Evolutionary conservation across 805 yeast species (phyloP), one percentile per base, ranked within the genome.

Genomic region (Ogataea angusta): DNA sequence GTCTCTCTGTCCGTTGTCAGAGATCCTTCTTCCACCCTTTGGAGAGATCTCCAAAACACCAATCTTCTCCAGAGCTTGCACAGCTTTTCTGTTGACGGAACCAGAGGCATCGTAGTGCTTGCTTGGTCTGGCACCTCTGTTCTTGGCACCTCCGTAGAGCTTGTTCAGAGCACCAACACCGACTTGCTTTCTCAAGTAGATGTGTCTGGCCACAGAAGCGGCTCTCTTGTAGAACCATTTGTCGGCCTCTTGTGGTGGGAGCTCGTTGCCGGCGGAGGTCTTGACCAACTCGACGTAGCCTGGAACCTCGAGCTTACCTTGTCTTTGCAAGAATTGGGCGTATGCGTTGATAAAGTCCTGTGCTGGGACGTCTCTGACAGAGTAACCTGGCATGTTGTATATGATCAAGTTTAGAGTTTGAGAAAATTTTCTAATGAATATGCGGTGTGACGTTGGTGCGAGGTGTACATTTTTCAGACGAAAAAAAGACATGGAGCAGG

Each of bases 311-410:
- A 93, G 84, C 77, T 89, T 90, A 82, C 98, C 99, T 81, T 95
- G 99, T 78, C 98, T 89, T 82, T 93, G 98, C 77, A 93, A 86
- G 87, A 93, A 93, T 72, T 86, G 86, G 67, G 99, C 98, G 82
- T 93, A 93, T 76, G 98, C 96, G 81, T 88, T 89, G 76, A 93
- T 91, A 80, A 93, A 93, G 60, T 87, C 95, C 85, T 93, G 98
- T 75, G 99, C 99, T 78, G 98, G 96, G 77, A 93, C 99, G 97
- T 93, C 99, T 85, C 96, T 87, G 73, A 88, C 96, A 78, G 96
- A 82, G 82, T 83, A 90, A 86, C 95, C 95, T 81, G 95, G 85
- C 96, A 88, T 88, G 66, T 76, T 79, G 72, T 63, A 64, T 50
- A 39, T 48, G 47, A 22, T 34, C 43, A 43, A 43, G 45, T 33